Evolutionary conservation across 352 stramenopile genomes (phyloP), one percentile per base, ranked within the genome.

Genomic region (Elongisporangium undulatum): DNA sequence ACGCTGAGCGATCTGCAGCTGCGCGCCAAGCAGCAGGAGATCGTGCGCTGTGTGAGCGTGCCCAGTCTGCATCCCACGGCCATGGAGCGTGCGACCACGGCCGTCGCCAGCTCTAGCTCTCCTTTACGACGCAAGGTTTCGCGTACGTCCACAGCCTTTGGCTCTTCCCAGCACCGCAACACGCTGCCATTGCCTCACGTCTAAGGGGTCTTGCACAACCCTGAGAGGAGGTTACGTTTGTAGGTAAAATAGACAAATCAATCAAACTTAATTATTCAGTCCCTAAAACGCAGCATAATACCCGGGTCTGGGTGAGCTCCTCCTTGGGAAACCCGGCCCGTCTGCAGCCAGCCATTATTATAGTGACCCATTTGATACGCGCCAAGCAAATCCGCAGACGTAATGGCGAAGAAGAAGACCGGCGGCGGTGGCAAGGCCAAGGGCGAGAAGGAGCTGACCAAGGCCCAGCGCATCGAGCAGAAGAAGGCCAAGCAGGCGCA

Each of bases 401-500:
- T 39, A 13, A 92, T 90, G 83, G 77, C 53, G 50, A 92, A 92
- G 70, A 85, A 85, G 71, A 92, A 89, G 62, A 75, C 58, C 29
- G 55, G 55, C 19, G 68, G 67, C 51, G 66, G 63, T 51, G 64
- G 71, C 60, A 80, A 80, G 62, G 59, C 22, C 55, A 85, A 85
- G 69, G 56, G 60, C 22, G 82, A 92, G 65, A 92, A 90, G 61
- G 80, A 86, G 56, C 66, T 84, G 9, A 77, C 68, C 15, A 92
- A 92, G 68, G 74, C 79, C 22, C 75, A 89, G 63, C 83, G 83
- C 38, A 85, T 87, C 56, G 82, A 90, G 62, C 75, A 69, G 21
- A 94, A 92, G 74, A 94, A 93, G 71, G 79, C 76, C 67, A 94
- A 95, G 63, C 85, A 95, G 71, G 70, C 55, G 24, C 71, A 79